Evolutionary conservation across 176 grass and related monocot species (phyloP), one percentile per base, ranked within the genome.

Genomic region (Rhynchospora breviuscula): DNA sequence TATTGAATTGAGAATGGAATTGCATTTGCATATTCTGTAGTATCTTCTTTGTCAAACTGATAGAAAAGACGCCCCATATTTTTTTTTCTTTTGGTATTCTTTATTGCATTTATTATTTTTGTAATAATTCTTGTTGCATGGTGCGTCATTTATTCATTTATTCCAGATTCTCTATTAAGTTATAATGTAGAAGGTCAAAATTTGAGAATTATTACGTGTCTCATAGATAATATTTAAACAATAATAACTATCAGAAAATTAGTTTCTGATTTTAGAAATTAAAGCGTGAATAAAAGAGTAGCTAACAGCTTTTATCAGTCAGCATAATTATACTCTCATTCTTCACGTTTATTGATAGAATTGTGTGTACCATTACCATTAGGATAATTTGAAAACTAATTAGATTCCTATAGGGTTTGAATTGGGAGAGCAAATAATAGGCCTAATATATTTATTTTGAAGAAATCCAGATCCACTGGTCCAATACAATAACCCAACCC

Each of bases 1-100:
- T 43, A 71, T 77, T 77, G 73, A 52, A 46, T 76, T 77, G 10
- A 77, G 49, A 77, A 77, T 33, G 12, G 49, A 54, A 53, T 77
- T 77, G 23, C 56, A 57, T 77, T 77, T 77, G 22, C 48, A 56
- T 51, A 26, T 49, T 44, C 67, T 46, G 17, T 71, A 68, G 35
- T 54, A 11, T 29, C 8, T 5, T 76, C 48, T 15, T 56, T 11
- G 9, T 22, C 31, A 54, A 9, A 22, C 7, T 53, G 3, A 14
- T 33, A 31, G 11, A 22, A 31, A 31, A 56, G 47, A 26, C 22
- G 19, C 17, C 56, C 18, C 12, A 15, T 29, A 31, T 31, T 1
- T 77, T 5, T 46, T 47, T 71, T 52, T 52, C 0, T 7, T 52
- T 10, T 52, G 3, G 49, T 8, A 10, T 52, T 52, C 49, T 52